Evolutionary conservation across 345 rosid species (phyloP), one percentile per base, ranked within the genome.

Genomic region (Eutrema japonicum): DNA sequence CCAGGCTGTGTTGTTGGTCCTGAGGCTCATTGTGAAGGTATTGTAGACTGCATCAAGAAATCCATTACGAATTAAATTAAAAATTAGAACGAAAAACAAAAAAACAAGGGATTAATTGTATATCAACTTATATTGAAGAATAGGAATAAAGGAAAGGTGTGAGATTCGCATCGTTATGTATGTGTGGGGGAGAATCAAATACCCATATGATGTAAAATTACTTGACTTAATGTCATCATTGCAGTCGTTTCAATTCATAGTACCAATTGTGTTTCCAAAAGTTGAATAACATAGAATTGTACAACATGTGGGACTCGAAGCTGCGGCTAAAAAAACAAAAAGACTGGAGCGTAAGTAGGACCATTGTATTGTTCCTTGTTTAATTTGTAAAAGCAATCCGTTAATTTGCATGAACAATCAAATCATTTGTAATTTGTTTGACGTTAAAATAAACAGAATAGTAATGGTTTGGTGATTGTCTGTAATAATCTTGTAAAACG

Each of bases 11-110:
- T 70, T 7, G 41, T 70, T 7, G 68, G 82, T 68, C 80, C 90
- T 38, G 77, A 86, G 71, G 82, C 85, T 47, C 85, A 86, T 57
- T 89, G 97, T 75, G 92, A 88, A 82, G 99, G 97, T 59, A 86
- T 95, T 72, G 89, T 85, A 42, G 97, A 92, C 59, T 90, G 99
- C 78, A 41, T 90, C 71, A 86, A 82, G 81, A 90, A 83, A 81
- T 90, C 96, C 36, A 77, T 90, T 11, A 43, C 78, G 5, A 68
- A 82, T 40, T 51, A 41, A 58, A 8, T 55, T 32, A 32, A 32
- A 5, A 48, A 70, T 58, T 51, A 35, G 53, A 26, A 65, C 56
- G 42, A 12, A 4, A 38, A 18, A 18, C 22, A 18, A 3, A 6
- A 33, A 0, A 18, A 26, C 16, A 36, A 57, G 22, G 35, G 6